phyloP scores from a whole-genome alignment of 768 basidiomycete genomes.

The Tylopilus vinaceipallidus region DNA sequence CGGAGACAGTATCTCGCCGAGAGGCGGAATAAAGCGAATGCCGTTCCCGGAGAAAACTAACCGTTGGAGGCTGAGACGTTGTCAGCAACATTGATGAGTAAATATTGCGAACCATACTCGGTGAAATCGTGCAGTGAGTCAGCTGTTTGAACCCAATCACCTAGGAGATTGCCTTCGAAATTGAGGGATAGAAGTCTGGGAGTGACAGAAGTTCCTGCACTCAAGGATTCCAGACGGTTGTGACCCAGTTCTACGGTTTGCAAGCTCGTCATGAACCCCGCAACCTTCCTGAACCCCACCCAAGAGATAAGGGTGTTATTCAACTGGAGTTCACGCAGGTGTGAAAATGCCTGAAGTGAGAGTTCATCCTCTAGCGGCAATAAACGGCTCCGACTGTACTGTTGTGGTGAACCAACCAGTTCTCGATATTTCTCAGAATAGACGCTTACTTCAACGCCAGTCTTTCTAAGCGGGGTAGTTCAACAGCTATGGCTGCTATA shows the following conservation, averaged over 20 bases:
- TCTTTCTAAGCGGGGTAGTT: slow-evolving; percentile 59
- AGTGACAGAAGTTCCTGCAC: slow-evolving; percentile 7
- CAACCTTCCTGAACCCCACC: slow-evolving; percentile 57
- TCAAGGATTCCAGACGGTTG: slow-evolving; percentile 50
- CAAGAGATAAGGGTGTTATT: slow-evolving; percentile 74
- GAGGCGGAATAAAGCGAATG: slow-evolving; percentile 47
- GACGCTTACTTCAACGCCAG: slow-evolving; percentile 76
- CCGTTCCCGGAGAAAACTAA: slow-evolving; percentile 66
- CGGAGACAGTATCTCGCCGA: slow-evolving; percentile 13
- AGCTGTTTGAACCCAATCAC: slow-evolving; percentile 53
- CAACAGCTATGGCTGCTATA: slow-evolving; percentile 58
- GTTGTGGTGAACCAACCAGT: slow-evolving; percentile 16
- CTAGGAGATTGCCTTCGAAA: slow-evolving; percentile 64
- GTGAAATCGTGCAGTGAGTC: slow-evolving; percentile 42
- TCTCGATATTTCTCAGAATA: slow-evolving; percentile 1
- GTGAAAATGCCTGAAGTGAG: slow-evolving; percentile 44
- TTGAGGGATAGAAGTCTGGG: slow-evolving; percentile 53
- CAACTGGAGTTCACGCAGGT: slow-evolving; percentile 65
- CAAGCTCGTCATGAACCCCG: slow-evolving; percentile 52
- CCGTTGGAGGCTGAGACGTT: slow-evolving; percentile 48
- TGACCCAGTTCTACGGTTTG: slow-evolving; percentile 66
- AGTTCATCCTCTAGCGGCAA: slow-evolving; percentile 34
- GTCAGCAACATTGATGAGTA: slow-evolving; percentile 7
- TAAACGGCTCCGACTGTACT: slow-evolving; percentile 71
- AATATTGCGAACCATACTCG: slow-evolving; percentile 36